Conservation (phyloP, 2,329 filamentous ascomycete species). For the Lecanicillium sp. region DNA sequence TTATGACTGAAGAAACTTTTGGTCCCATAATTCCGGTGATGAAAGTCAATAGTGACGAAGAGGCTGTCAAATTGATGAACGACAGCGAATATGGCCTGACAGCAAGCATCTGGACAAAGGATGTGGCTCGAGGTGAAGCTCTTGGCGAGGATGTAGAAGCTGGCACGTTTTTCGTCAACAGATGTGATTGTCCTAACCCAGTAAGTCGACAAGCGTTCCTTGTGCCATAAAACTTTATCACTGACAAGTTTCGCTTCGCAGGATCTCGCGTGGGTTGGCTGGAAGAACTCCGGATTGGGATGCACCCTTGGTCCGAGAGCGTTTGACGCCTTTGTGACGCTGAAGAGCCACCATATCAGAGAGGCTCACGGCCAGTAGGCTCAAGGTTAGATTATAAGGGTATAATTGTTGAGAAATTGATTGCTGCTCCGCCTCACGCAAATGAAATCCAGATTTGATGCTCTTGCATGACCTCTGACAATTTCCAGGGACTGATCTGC, state of each 20-base stretch:
- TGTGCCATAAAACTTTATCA: too few species aligned
- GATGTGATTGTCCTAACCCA: slow-evolving; percentile 85
- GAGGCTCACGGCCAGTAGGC: slow-evolving; percentile 3
- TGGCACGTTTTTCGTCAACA: slow-evolving; percentile 92
- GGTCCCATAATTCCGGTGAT: slow-evolving; percentile 90
- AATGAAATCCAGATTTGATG: slow-evolving; percentile 42
- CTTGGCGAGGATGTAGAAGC: slow-evolving; percentile 78
- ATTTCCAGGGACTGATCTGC: slow-evolving; percentile 31
- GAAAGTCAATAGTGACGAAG: slow-evolving; percentile 72
- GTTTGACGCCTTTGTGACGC: slow-evolving; percentile 91
- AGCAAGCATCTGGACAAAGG: slow-evolving; percentile 96
- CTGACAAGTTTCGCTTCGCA: slow-evolving; percentile 23
- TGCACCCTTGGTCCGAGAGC: slow-evolving; percentile 83
- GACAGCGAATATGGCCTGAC: slow-evolving; percentile 91
- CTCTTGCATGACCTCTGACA: slow-evolving; percentile 36
- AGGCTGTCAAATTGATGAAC: slow-evolving; percentile 83
- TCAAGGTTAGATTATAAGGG: not conserved
- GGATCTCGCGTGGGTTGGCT: slow-evolving; percentile 92
- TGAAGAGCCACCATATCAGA: slow-evolving; percentile 78
- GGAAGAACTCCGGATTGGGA: slow-evolving; percentile 96
- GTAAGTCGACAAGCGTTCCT: slow-evolving; percentile 52
- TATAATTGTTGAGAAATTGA: too few species aligned
- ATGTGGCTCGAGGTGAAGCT: slow-evolving; percentile 66
- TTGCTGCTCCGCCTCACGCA: slow-evolving; percentile 21
- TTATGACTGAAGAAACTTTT: slow-evolving; percentile 94